Conservation (phyloP, 352 stramenopile species). For the Peronospora farinosa region DNA sequence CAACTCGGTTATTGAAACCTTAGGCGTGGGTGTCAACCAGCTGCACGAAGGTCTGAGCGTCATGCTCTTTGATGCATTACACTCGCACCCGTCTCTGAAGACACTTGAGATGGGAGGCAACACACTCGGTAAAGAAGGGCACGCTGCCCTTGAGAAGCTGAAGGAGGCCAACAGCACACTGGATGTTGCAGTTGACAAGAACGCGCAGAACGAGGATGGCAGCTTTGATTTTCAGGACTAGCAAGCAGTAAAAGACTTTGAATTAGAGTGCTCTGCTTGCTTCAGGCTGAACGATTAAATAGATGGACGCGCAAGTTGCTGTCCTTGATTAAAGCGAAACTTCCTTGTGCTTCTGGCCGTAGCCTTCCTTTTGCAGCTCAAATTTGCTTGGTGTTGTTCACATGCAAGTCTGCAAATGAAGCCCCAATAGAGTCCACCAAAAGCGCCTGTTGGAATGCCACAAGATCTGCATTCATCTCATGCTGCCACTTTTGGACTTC, state of each 20-base stretch:
- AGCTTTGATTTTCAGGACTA: conserved; percentile 36
- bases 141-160: conserved; percentile 55
- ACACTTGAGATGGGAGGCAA: conserved; percentile 84
- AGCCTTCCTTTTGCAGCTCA: conserved; percentile 6
- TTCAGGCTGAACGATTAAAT: conserved; percentile 29
- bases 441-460: conserved; percentile 54
- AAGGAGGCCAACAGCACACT: conserved; percentile 47
- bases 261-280: conserved; percentile 10
- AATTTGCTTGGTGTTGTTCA: conserved; percentile 26
- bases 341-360: neutral
- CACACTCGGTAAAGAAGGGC: conserved; percentile 59
- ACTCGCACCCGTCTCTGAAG: conserved; percentile 57
- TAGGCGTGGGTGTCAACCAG: conserved; percentile 66
- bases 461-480: conserved; percentile 64
- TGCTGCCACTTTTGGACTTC: conserved; percentile 70
- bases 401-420: conserved; percentile 35
- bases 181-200: conserved; percentile 79
- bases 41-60: conserved; percentile 59
- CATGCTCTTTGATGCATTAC: conserved; percentile 54
- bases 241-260: conserved; percentile 17
- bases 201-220: conserved; percentile 61
- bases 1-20: conserved; percentile 51
- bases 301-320: conserved; percentile 19
- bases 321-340: conserved; percentile 14
- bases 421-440: conserved; percentile 48